phyloP scores from a whole-genome alignment of 148 eudicot genomes.

The Cornus controversa region DNA sequence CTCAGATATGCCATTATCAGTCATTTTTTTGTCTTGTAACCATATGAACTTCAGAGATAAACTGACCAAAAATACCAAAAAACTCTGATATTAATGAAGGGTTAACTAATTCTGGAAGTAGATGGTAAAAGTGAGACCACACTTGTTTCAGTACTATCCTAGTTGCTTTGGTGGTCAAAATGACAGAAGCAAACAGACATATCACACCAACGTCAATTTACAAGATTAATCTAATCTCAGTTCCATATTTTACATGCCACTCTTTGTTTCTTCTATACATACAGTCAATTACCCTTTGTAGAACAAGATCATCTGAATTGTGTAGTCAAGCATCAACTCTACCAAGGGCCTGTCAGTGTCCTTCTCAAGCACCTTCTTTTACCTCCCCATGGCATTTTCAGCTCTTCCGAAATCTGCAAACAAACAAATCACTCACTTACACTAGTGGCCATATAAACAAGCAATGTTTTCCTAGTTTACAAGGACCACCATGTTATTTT shows the following conservation, averaged over 20 bases:
- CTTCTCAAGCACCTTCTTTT: constrained; percentile 42
- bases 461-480: not conserved
- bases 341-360: constrained; percentile 52
- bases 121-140: not conserved
- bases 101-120: not conserved
- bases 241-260: constrained; percentile 10
- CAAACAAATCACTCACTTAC: not conserved
- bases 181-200: constrained; percentile 4
- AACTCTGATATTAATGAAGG: not conserved
- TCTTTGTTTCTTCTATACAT: constrained; percentile 16
- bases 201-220: not conserved
- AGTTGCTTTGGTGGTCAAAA: not conserved
- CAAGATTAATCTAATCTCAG: not conserved
- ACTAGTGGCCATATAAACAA: not conserved
- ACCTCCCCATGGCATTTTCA: constrained; percentile 27
- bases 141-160: not conserved
- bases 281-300: constrained; percentile 9
- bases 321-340: constrained; percentile 11
- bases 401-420: constrained; percentile 28
- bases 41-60: too few species aligned
- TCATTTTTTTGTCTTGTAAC: too few species aligned
- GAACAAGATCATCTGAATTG: constrained; percentile 10
- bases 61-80: not conserved
- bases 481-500: not conserved
- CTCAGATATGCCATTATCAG: too few species aligned